A percentile compares a stretch with the other conserved stretches of the same genome.
These are phyloP conservation scores for Candida pseudofarinosa DNA, from an alignment of 805 yeast species.

Conservation along the genomic window DNA sequence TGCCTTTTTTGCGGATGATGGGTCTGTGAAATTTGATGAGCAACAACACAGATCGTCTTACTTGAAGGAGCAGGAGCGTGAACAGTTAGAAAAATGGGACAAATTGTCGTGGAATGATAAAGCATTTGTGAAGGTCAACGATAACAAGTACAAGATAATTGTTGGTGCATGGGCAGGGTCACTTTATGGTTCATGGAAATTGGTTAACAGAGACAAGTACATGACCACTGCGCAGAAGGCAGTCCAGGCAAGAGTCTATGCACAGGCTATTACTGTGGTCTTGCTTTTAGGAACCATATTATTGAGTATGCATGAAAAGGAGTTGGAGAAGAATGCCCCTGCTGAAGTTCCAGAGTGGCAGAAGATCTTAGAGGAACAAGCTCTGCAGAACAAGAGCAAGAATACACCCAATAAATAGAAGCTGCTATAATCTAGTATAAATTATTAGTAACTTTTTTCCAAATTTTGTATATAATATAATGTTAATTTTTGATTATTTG, in stretches of 20 bases:
- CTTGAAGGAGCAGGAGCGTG: constrained; percentile 37
- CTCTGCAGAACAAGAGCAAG: not conserved
- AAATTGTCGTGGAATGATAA: constrained; percentile 47
- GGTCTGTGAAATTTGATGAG: constrained; percentile 64
- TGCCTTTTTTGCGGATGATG: constrained; percentile 66
- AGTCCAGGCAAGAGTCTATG: constrained; percentile 85
- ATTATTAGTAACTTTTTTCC: too few relatives aligned
- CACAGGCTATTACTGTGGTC: constrained; percentile 74
- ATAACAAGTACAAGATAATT: constrained; percentile 63
- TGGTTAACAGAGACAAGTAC: constrained; percentile 64
- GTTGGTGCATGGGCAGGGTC: constrained; percentile 78
- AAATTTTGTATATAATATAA: too few relatives aligned
- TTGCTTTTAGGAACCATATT: constrained; percentile 65
- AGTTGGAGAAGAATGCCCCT: constrained; percentile 35
- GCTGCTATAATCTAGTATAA: not conserved
- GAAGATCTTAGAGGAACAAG: constrained; percentile 25
- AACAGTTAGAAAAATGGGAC: constrained; percentile 51
- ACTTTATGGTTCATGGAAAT: constrained; percentile 70
- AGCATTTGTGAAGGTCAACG: constrained; percentile 43
- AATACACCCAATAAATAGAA: not conserved
- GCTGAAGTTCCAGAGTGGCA: constrained; percentile 32
- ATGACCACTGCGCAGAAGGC: constrained; percentile 72
- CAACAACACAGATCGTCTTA: constrained; percentile 51
- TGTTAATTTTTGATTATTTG: too few relatives aligned
- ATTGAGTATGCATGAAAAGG: constrained; percentile 57